Base-by-base conservation (phyloP, 192 early-diverging fungal species). In the Coemansia sp. region DNA sequence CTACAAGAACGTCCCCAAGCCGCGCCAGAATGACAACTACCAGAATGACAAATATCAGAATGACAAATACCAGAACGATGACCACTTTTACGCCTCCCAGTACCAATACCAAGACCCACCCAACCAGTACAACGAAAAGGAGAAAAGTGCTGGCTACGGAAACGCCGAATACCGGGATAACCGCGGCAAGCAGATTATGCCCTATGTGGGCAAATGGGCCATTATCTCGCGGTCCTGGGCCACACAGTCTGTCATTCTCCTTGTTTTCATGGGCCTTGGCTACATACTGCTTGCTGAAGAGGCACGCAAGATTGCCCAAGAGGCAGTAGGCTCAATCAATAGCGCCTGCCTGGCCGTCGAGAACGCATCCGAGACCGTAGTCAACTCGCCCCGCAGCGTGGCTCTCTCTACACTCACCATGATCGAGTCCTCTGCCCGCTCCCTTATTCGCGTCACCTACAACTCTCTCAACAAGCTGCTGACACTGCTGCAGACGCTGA, bases 131-230 rank as follows among this genome's bases (percentile, higher is more conserved):
- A n/a, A n/a, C n/a, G n/a, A n/a, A n/a, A n/a, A n/a, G n/a, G n/a
- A n/a, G n/a, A n/a, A n/a, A n/a, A n/a, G n/a, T n/a, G n/a, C n/a
- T n/a, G n/a, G n/a, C n/a, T n/a, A n/a, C n/a, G n/a, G n/a, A n/a
- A n/a, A n/a, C n/a, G n/a, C n/a, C n/a, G n/a, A n/a, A n/a, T n/a
- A n/a, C n/a, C n/a, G n/a, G n/a, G n/a, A n/a, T n/a, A n/a, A 20
- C 7, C 28, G 45, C 28, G 9, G 14, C 3, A 26, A 30, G 18
- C 17, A 44, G 2, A 60, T 60, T 10, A 26, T 18, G 22, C 62
- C 69, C 10, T 72, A 72, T 43, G 36, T 72, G 5, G 69, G 69
- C 32, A 56, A 56, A 19, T 65, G 69, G 63, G 62, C 42, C 9
- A 41, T 35, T 45, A 15, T 72, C 0, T 72, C 69, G 14, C 53